Conservation (phyloP, 2,329 filamentous ascomycete genomes). For the Rutstroemia sp. region DNA sequence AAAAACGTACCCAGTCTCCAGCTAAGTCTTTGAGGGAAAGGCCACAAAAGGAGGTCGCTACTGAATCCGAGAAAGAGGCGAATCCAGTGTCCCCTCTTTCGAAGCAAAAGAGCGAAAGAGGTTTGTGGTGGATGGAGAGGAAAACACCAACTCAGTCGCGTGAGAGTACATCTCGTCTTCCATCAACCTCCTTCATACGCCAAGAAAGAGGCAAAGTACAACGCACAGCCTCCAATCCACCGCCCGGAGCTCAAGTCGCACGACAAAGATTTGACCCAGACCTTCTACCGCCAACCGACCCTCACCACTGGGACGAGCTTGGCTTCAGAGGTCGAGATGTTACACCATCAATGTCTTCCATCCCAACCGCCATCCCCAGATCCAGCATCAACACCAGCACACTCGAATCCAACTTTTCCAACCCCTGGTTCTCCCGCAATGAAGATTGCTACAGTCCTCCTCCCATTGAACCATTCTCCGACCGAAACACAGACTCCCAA, state of each 20-base stretch:
- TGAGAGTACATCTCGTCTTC: not conserved
- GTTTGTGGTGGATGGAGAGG: constrained; percentile 7
- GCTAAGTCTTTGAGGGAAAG: not conserved
- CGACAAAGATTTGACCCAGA: not conserved
- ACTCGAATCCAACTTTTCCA: not conserved
- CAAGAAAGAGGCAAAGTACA: not conserved
- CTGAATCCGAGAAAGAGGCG: not conserved
- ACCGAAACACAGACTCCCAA: not conserved
- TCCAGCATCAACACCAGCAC: constrained; percentile 8
- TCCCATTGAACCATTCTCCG: not conserved
- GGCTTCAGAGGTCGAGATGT: constrained; percentile 1
- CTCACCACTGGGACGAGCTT: not conserved
- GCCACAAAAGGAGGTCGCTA: not conserved
- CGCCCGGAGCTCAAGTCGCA: not conserved
- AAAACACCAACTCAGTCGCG: not conserved
- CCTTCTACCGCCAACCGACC: not conserved
- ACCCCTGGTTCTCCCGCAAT: not conserved
- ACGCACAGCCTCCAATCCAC: not conserved
- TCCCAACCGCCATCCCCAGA: constrained; percentile 7
- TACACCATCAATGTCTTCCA: constrained; percentile 6
- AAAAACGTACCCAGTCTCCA: not conserved
- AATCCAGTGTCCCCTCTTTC: not conserved
- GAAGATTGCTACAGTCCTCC: constrained; percentile 1
- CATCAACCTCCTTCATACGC: not conserved
- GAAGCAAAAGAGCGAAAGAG: constrained; percentile 8